A percentile compares a stretch with the other conserved stretches of the same genome.
Conservation (phyloP, 2,329 filamentous ascomycete species). For the Sporothrix schenckii region DNA sequence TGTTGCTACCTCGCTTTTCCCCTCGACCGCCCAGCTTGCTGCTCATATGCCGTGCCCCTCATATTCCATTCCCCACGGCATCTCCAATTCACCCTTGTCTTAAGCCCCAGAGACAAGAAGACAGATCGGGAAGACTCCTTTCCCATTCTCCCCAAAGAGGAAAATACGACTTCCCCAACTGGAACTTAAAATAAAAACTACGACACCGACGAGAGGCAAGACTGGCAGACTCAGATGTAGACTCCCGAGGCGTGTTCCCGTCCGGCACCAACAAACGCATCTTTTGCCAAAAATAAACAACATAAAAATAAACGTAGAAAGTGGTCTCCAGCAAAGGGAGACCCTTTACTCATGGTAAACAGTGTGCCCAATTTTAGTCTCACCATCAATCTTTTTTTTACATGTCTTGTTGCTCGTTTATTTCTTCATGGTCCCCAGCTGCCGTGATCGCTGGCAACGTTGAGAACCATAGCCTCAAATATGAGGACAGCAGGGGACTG, state of each 20-base stretch:
- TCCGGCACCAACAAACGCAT: not conserved
- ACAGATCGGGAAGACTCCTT: conserved; percentile 7
- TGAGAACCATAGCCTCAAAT: not conserved
- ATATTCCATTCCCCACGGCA: not conserved
- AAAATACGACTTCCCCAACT: conserved; percentile 13
- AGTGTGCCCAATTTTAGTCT: not conserved
- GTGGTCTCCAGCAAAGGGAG: not conserved
- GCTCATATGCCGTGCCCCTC: not conserved
- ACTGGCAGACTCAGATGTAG: not conserved
- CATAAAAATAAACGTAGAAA: not conserved
- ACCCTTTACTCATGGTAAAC: not conserved
- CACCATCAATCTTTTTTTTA: not conserved
- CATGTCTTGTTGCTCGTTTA: not conserved
- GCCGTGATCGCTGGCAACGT: conserved; percentile 17
- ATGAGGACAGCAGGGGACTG: conserved; percentile 2
- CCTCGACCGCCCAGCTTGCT: not conserved
- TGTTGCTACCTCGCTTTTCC: not conserved
- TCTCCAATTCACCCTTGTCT: conserved; percentile 12
- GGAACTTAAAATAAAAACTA: conserved; percentile 1
- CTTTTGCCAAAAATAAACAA: not conserved
- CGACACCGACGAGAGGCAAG: not conserved
- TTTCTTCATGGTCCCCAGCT: not conserved
- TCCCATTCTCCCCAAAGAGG: conserved; percentile 13
- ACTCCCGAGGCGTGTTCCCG: not conserved
- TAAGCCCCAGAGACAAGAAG: not conserved